A percentile compares a stretch with the other conserved stretches of the same genome.
phyloP scores from a whole-genome alignment of 805 yeast species.

The Ogataea kodamae region DNA sequence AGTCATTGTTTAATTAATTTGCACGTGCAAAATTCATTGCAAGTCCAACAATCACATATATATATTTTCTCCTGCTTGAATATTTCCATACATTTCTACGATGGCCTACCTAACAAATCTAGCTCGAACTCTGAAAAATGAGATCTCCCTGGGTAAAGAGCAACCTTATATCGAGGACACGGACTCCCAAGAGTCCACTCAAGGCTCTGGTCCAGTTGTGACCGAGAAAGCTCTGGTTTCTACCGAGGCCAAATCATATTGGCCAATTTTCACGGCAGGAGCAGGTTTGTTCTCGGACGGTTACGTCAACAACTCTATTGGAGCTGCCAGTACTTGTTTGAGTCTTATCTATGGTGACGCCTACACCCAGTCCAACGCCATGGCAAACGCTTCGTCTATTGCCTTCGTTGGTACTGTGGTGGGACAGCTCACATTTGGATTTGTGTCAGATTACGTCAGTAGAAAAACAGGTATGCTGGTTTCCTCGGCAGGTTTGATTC shows the following conservation, averaged over 20 bases:
- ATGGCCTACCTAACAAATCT: slow-evolving; percentile 13
- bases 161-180: too few relatives aligned
- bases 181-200: too few relatives aligned
- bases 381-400: slow-evolving; percentile 77
- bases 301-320: slow-evolving; percentile 80
- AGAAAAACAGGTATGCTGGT: slow-evolving; percentile 81
- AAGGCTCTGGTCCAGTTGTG: too few relatives aligned
- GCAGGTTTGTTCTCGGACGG: slow-evolving; percentile 95
- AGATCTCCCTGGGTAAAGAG: slow-evolving; percentile 29
- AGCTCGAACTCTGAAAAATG: slow-evolving; percentile 19
- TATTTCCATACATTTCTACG: neutral
- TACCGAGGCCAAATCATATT: slow-evolving; percentile 30
- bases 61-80: neutral
- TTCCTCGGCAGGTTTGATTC: slow-evolving; percentile 69
- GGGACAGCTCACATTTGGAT: slow-evolving; percentile 82
- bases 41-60: too few relatives aligned
- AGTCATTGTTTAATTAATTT: too few relatives aligned
- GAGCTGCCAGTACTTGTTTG: slow-evolving; percentile 73
- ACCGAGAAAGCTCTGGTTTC: slow-evolving; percentile 28
- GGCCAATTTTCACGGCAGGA: slow-evolving; percentile 82
- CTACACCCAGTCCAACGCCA: slow-evolving; percentile 62
- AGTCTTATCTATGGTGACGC: slow-evolving; percentile 58
- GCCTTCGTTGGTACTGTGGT: slow-evolving; percentile 90
- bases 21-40: slow-evolving; percentile 5
- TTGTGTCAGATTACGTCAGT: slow-evolving; percentile 71